These are phyloP conservation scores for Ogataea angusta DNA, from an alignment of 805 yeast genomes.

Conservation along the genomic window DNA sequence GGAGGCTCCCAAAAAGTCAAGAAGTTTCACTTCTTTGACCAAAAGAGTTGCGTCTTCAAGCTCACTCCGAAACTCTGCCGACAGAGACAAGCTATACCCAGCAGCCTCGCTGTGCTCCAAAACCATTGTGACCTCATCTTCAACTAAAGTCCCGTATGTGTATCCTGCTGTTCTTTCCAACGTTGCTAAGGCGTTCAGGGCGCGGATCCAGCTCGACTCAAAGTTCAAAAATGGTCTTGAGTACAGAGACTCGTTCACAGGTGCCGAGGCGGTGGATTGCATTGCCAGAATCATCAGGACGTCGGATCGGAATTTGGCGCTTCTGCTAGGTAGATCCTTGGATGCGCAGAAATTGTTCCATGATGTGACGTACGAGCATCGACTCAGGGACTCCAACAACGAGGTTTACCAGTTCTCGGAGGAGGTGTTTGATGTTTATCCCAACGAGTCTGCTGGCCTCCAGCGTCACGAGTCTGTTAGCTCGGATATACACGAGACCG, in stretches of 20 bases:
- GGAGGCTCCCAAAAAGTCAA: slow-evolving; percentile 41
- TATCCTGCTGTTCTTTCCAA: slow-evolving; percentile 87
- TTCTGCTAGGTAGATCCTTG: slow-evolving; percentile 82
- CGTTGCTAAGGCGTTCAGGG: slow-evolving; percentile 77
- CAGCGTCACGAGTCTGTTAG: slow-evolving; percentile 29
- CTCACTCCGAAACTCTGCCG: slow-evolving; percentile 30
- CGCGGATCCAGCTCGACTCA: slow-evolving; percentile 65
- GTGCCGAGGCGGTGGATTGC: slow-evolving; percentile 90
- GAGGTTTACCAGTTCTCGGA: slow-evolving; percentile 86
- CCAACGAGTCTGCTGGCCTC: slow-evolving; percentile 15
- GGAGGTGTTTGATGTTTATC: slow-evolving; percentile 36
- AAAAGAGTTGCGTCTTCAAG: slow-evolving; percentile 36
- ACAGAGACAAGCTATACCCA: slow-evolving; percentile 28
- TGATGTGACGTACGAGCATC: slow-evolving; percentile 92
- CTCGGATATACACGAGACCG: slow-evolving; percentile 17
- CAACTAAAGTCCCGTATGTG: slow-evolving; percentile 57
- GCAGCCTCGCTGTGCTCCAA: slow-evolving; percentile 36
- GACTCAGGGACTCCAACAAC: slow-evolving; percentile 79
- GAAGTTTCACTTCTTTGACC: slow-evolving; percentile 44
- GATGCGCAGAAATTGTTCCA: slow-evolving; percentile 94
- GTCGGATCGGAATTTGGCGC: slow-evolving; percentile 85
- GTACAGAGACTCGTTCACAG: slow-evolving; percentile 91
- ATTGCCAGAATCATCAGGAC: slow-evolving; percentile 83
- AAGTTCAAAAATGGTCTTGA: slow-evolving; percentile 87
- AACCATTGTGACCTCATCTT: slow-evolving; percentile 46